Conservation (phyloP, 2,329 filamentous ascomycete species). For the Penicillium aurantiogriseum region DNA sequence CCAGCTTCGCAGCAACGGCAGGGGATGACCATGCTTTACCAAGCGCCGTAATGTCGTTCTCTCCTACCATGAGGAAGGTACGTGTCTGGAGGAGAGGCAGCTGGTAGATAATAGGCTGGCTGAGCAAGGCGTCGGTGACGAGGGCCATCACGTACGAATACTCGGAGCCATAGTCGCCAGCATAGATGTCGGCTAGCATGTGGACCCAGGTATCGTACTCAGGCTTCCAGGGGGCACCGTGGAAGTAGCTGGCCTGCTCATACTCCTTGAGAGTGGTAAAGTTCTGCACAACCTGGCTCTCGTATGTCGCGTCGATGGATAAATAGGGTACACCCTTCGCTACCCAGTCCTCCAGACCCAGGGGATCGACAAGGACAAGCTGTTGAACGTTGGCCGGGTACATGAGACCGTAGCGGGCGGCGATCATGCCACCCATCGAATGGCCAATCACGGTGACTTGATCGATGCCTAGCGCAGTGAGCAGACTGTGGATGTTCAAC, state of each 20-base stretch:
- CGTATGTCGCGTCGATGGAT: constrained; percentile 8
- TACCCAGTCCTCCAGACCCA: constrained; percentile 17
- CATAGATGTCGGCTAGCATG: constrained; percentile 17
- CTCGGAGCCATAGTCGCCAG: constrained; percentile 8
- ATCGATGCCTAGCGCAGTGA: constrained; percentile 10
- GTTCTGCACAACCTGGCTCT: constrained; percentile 9
- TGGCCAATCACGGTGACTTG: constrained; percentile 14
- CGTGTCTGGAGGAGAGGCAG: constrained; percentile 13
- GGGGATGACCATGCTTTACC: constrained; percentile 13
- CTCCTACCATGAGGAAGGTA: constrained; percentile 16
- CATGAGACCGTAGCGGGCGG: constrained; percentile 17
- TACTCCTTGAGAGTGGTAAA: constrained; percentile 14
- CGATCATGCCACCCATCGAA: constrained; percentile 19
- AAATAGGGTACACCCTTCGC: constrained; percentile 14
- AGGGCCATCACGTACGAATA: constrained; percentile 17
- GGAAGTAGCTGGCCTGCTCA: constrained; percentile 15
- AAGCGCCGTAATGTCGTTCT: constrained; percentile 12
- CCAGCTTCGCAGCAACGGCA: constrained; percentile 7
- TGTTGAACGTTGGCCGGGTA: constrained; percentile 11
- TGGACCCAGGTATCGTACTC: constrained; percentile 14
- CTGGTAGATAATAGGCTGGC: constrained; percentile 14
- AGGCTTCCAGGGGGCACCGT: constrained; percentile 12
- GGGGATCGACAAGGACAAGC: constrained; percentile 14
- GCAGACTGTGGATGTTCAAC: constrained; percentile 14
- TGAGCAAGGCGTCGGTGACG: constrained; percentile 14